A percentile compares a stretch with the other conserved stretches of the same genome.
phyloP scores from a whole-genome alignment of 768 basidiomycete species.

The Amanita pseudoporphyria region DNA sequence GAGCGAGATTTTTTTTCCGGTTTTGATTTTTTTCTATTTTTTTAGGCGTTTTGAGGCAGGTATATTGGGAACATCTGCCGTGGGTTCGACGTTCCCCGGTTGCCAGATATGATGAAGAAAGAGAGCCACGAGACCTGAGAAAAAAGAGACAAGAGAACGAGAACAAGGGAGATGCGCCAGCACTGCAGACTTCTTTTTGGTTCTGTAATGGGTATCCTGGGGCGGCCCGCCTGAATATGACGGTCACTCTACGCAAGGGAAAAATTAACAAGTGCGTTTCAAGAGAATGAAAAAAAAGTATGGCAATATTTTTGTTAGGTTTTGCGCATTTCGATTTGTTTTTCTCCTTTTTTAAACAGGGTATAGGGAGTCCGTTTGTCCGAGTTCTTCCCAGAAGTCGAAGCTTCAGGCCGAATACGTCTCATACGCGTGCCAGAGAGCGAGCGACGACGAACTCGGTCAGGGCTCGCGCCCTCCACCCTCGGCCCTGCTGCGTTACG shows the following conservation, averaged over 20 bases:
- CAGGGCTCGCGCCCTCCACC: not conserved
- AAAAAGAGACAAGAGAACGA: not conserved
- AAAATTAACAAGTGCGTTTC: too few relatives aligned
- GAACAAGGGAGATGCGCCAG: not conserved
- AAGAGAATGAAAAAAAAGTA: too few relatives aligned
- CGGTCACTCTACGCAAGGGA: not conserved
- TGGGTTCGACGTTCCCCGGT: too few relatives aligned
- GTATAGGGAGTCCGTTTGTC: too few relatives aligned
- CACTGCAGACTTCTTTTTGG: not conserved
- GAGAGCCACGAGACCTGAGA: too few relatives aligned
- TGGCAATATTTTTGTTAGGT: too few relatives aligned
- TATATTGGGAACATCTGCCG: too few relatives aligned
- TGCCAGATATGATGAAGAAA: too few relatives aligned
- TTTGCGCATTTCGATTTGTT: too few relatives aligned
- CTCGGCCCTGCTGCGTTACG: not conserved
- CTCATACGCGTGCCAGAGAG: not conserved
- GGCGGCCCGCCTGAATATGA: not conserved
- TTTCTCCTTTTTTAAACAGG: too few relatives aligned
- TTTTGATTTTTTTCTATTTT: not conserved
- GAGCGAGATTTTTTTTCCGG: not conserved
- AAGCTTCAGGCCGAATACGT: not conserved
- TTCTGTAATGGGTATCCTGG: too few relatives aligned
- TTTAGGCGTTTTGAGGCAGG: not conserved
- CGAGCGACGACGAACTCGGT: not conserved
- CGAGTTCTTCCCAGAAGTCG: not conserved